Percentiles rank a stretch among this genome's conserved stretches.
phyloP scores from a whole-genome alignment of 2,329 filamentous ascomycete genomes.

The Microcyclosporella mali region DNA sequence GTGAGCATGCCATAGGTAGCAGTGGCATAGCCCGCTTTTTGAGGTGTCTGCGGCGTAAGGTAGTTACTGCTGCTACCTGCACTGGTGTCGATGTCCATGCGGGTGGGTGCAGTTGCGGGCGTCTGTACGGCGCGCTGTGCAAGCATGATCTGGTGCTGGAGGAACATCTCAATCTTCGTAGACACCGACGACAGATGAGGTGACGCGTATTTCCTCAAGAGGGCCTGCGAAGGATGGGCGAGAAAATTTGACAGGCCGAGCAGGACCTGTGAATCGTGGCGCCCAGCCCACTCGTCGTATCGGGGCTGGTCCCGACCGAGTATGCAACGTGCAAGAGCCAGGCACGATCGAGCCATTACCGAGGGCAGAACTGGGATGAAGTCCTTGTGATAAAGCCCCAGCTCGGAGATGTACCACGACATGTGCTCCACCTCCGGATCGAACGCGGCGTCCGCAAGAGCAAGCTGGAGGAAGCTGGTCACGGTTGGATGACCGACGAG shows the following conservation, averaged over 20 bases:
- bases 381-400: conserved; percentile 91
- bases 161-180: conserved; percentile 58
- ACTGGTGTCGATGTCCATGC: conserved; percentile 23
- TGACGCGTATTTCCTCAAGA: conserved; percentile 63
- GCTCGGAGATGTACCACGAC: conserved; percentile 89
- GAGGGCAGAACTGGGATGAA: conserved; percentile 92
- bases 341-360: conserved; percentile 78
- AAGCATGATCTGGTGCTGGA: conserved; percentile 51
- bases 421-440: conserved; percentile 90
- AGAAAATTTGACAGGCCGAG: conserved; percentile 60
- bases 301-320: conserved; percentile 71
- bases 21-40: conserved; percentile 63
- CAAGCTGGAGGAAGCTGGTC: conserved; percentile 85
- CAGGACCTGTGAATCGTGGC: conserved; percentile 62
- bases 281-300: conserved; percentile 65
- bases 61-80: conserved; percentile 31
- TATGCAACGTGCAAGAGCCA: conserved; percentile 81
- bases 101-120: conserved; percentile 15
- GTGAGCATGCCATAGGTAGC: conserved; percentile 73
- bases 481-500: conserved; percentile 92
- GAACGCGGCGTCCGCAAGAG: conserved; percentile 66
- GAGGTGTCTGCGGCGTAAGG: conserved; percentile 68
- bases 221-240: conserved; percentile 60
- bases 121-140: conserved; percentile 27
- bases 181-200: conserved; percentile 60